Evolutionary conservation across 2,329 filamentous ascomycete species (phyloP).

Genomic region (Neobulgaria alba): DNA sequence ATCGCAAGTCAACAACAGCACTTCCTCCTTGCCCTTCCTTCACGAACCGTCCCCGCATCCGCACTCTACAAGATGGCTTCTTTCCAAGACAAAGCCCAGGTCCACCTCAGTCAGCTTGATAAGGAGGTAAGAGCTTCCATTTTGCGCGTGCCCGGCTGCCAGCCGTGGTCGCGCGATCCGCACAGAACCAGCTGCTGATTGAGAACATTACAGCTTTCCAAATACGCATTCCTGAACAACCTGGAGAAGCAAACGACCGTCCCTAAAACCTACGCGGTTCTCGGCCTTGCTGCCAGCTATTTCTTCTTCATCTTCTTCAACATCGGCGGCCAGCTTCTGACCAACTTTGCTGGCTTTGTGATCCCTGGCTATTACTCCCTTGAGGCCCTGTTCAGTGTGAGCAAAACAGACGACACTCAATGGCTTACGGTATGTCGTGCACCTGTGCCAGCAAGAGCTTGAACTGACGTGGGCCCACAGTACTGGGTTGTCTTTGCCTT

Average conservation of each 20-base stretch:
- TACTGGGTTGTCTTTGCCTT: constrained; percentile 86
- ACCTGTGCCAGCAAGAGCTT: not conserved
- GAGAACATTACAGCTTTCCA: constrained; percentile 55
- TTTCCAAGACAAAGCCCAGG: constrained; percentile 67
- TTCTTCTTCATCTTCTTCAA: constrained; percentile 92
- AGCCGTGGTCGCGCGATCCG: no score
- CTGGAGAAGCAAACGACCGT: constrained; percentile 76
- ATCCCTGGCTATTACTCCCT: constrained; percentile 82
- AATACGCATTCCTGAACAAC: constrained; percentile 76
- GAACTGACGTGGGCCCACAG: constrained; percentile 32
- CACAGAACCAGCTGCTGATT: constrained; percentile 5
- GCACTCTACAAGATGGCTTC: constrained; percentile 55
- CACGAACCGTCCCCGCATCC: not conserved
- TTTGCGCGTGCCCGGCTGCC: no score
- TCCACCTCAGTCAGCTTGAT: constrained; percentile 72
- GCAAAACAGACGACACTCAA: constrained; percentile 74
- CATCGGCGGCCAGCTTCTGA: constrained; percentile 79
- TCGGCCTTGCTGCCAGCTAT: constrained; percentile 70
- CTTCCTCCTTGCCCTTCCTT: not conserved
- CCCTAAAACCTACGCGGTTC: constrained; percentile 76
- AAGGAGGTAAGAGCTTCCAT: constrained; percentile 63
- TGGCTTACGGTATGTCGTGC: constrained; percentile 55
- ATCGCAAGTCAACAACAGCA: not conserved
- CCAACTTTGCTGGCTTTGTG: constrained; percentile 77
- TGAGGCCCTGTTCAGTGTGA: constrained; percentile 62